These are phyloP conservation scores for Nemania sp. DNA, from an alignment of 2,329 filamentous ascomycete genomes.

Conservation along the genomic window DNA sequence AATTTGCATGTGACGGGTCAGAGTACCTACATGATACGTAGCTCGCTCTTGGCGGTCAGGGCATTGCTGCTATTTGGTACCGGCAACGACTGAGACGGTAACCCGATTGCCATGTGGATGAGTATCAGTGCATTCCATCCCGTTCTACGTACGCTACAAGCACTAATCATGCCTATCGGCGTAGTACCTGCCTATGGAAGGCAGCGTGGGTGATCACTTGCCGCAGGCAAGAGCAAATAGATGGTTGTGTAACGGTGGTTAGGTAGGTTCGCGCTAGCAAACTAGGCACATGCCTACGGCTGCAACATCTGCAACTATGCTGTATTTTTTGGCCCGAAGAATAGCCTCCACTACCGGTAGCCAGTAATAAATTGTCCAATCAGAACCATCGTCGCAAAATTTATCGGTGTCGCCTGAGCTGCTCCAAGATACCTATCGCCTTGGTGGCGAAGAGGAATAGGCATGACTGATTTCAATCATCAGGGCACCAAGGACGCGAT, in stretches of 20 bases:
- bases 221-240: too few relatives aligned
- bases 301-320: background rate
- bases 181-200: too few relatives aligned
- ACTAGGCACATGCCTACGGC: background rate
- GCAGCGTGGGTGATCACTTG: too few relatives aligned
- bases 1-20: background rate
- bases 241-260: background rate
- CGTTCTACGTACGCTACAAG: background rate
- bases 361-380: background rate
- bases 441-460: too few relatives aligned
- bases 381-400: too few relatives aligned
- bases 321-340: slow-evolving; percentile 12
- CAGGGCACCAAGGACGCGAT: too few relatives aligned
- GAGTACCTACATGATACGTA: background rate
- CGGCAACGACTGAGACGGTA: background rate
- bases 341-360: slow-evolving; percentile 13
- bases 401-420: background rate
- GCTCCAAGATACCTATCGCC: too few relatives aligned
- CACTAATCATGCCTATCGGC: too few relatives aligned
- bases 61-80: background rate
- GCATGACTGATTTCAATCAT: too few relatives aligned
- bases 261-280: background rate
- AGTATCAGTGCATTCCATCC: background rate
- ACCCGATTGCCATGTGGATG: background rate
- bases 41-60: background rate